These are phyloP conservation scores for Kluyveromyces aestuarii DNA, from an alignment of 805 yeast genomes.

Conservation along the genomic window DNA sequence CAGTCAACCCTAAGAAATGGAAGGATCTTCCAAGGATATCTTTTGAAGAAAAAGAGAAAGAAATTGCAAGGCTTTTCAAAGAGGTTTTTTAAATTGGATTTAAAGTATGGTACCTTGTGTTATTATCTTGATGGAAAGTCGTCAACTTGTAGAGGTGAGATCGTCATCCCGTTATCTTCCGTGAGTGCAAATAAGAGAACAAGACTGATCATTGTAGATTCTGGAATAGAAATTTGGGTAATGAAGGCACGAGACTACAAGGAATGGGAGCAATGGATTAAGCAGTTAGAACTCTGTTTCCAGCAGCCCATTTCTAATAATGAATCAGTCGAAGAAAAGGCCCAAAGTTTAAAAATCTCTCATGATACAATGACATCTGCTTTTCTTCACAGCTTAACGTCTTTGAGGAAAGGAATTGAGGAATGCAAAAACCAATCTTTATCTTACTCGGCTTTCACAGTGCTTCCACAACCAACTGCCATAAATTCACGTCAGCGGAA, in stretches of 20 bases:
- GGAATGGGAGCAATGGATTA: slow-evolving; percentile 76
- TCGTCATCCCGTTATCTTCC: slow-evolving; percentile 78
- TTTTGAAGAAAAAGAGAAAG: slow-evolving; percentile 75
- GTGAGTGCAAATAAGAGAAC: slow-evolving; percentile 66
- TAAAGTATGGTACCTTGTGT: slow-evolving; percentile 72
- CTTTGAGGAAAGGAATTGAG: slow-evolving; percentile 15
- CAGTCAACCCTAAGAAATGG: slow-evolving; percentile 35
- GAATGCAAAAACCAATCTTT: slow-evolving; percentile 21
- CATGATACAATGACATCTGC: neutral
- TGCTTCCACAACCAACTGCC: neutral
- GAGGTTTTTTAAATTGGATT: slow-evolving; percentile 76
- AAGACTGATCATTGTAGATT: slow-evolving; percentile 70
- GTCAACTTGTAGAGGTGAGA: slow-evolving; percentile 71
- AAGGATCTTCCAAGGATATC: slow-evolving; percentile 65
- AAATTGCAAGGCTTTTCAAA: slow-evolving; percentile 79
- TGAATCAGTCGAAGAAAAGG: neutral
- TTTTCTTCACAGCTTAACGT: neutral
- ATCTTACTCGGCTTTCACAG: slow-evolving; percentile 7
- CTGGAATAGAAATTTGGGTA: slow-evolving; percentile 93
- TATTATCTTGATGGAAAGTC: slow-evolving; percentile 68
- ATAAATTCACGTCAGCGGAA: neutral
- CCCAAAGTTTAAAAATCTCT: neutral
- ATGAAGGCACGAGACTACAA: slow-evolving; percentile 55
- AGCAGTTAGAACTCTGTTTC: slow-evolving; percentile 51
- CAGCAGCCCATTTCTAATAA: slow-evolving; percentile 7